Percentiles rank a stretch among this genome's conserved stretches.
Conservation (phyloP, 768 basidiomycete species). For the Tephrocybe rancida region DNA sequence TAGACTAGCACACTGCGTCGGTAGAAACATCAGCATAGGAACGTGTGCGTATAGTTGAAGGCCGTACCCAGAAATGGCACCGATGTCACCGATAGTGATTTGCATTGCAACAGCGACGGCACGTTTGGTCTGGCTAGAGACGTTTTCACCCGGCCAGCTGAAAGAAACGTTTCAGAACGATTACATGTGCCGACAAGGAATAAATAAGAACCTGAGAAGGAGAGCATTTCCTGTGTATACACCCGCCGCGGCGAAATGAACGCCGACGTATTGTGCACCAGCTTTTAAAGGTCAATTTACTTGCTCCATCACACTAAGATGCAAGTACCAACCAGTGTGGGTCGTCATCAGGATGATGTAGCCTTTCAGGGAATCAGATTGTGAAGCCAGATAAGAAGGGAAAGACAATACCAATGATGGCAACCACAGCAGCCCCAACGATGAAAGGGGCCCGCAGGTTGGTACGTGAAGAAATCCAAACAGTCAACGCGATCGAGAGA, state of each 20-base stretch:
- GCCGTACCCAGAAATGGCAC: conserved; percentile 52
- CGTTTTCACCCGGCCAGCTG: conserved; percentile 67
- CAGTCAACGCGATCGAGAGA: conserved; percentile 49
- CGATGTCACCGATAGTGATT: conserved; percentile 63
- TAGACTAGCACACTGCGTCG: conserved; percentile 53
- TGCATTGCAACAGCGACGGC: conserved; percentile 65
- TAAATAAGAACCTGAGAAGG: conserved; percentile 46
- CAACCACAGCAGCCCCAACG: conserved; percentile 46
- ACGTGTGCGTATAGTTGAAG: not conserved
- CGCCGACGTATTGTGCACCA: conserved; percentile 57
- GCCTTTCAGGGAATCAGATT: conserved; percentile 29
- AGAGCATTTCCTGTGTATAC: conserved; percentile 61
- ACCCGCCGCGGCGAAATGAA: conserved; percentile 57
- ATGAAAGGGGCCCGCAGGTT: conserved; percentile 56
- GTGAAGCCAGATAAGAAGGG: not conserved
- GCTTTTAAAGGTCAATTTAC: conserved; percentile 27
- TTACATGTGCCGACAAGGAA: not conserved
- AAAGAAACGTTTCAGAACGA: not conserved
- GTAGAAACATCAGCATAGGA: not conserved
- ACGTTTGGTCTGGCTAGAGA: conserved; percentile 69
- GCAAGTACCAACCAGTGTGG: conserved; percentile 37
- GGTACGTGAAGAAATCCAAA: conserved; percentile 51
- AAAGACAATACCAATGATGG: conserved; percentile 49
- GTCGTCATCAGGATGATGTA: conserved; percentile 58
- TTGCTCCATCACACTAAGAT: too few relatives aligned